Percentiles rank a stretch among this genome's conserved stretches.
These are phyloP conservation scores for Pseudogymnoascus sp. DNA, from an alignment of 2,329 filamentous ascomycete species.

Conservation along the genomic window DNA sequence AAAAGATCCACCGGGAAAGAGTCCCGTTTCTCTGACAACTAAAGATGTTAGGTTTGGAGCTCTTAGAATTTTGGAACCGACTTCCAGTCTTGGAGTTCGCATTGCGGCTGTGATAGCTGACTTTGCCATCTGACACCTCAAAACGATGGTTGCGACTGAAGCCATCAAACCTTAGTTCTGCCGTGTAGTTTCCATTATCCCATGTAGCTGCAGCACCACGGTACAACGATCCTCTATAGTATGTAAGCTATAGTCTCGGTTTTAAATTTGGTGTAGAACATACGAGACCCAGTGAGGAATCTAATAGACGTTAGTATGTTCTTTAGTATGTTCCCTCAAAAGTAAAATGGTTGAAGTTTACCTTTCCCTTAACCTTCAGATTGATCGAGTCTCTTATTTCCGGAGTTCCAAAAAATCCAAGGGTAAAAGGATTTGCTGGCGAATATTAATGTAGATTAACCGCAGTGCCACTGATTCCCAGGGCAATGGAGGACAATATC, in stretches of 20 bases:
- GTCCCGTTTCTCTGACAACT: conserved; percentile 46
- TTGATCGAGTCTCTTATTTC: neutral
- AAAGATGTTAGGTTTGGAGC: conserved; percentile 42
- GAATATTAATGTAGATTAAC: neutral
- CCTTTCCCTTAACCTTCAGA: neutral
- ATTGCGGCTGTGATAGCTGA: conserved; percentile 25
- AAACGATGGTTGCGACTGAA: conserved; percentile 65
- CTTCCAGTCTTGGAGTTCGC: conserved; percentile 61
- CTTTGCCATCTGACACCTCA: conserved; percentile 44
- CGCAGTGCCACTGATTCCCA: neutral
- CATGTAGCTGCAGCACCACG: neutral
- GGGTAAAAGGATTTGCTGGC: neutral
- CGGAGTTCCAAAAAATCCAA: neutral
- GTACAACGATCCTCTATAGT: neutral
- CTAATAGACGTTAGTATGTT: neutral
- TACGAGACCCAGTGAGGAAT: neutral
- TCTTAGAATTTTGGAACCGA: conserved; percentile 39
- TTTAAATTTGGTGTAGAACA: neutral
- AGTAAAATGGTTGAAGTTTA: neutral
- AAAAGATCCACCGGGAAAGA: conserved; percentile 59
- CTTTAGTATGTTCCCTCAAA: neutral
- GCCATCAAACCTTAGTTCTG: conserved; percentile 69
- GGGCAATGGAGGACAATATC: neutral
- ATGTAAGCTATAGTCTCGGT: neutral
- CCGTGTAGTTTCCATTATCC: neutral